Conservation (phyloP, 371 early-diverging fungal genomes). For the Mortierella sp. region DNA sequence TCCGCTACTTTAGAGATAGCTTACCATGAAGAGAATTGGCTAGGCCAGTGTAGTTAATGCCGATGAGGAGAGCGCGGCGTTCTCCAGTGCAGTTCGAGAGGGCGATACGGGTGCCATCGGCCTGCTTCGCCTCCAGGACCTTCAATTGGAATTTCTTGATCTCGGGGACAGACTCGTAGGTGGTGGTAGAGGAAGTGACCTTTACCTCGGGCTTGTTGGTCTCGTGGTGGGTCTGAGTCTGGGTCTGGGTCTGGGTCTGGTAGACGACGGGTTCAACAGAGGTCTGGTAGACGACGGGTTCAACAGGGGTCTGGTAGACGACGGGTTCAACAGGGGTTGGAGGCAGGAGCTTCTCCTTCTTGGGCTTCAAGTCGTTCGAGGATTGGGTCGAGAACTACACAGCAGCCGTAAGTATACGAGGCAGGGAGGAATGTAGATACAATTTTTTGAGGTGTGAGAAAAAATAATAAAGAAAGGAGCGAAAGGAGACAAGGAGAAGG, state of each 20-base stretch:
- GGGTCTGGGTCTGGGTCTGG: slow-evolving; percentile 9
- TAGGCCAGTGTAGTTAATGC: slow-evolving; percentile 51
- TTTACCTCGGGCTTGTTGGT: slow-evolving; percentile 12
- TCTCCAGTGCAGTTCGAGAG: slow-evolving; percentile 49
- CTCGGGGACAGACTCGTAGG: neutral
- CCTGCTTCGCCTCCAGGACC: slow-evolving; percentile 17
- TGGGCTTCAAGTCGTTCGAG: slow-evolving; percentile 25
- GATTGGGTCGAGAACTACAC: neutral
- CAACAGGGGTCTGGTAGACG: too few relatives aligned
- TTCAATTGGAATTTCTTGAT: slow-evolving; percentile 12
- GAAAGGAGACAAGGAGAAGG: neutral
- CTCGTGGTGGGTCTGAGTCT: slow-evolving; percentile 2
- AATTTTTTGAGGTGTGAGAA: slow-evolving; percentile 15
- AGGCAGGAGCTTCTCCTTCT: slow-evolving; percentile 16
- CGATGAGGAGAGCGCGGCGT: slow-evolving; percentile 52
- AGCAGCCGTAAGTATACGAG: neutral
- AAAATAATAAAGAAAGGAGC: neutral
- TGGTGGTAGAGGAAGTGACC: neutral
- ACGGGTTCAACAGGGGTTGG: slow-evolving; percentile 6
- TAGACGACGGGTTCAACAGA: neutral
- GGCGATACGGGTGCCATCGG: slow-evolving; percentile 23
- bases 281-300: neutral
- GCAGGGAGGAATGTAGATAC: slow-evolving; percentile 7
- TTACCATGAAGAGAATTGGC: slow-evolving; percentile 45
- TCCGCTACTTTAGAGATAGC: neutral